A percentile compares a stretch with the other conserved stretches of the same genome.
Evolutionary conservation across 768 basidiomycete genomes (phyloP).

Genomic region (Ramaria rubella): DNA sequence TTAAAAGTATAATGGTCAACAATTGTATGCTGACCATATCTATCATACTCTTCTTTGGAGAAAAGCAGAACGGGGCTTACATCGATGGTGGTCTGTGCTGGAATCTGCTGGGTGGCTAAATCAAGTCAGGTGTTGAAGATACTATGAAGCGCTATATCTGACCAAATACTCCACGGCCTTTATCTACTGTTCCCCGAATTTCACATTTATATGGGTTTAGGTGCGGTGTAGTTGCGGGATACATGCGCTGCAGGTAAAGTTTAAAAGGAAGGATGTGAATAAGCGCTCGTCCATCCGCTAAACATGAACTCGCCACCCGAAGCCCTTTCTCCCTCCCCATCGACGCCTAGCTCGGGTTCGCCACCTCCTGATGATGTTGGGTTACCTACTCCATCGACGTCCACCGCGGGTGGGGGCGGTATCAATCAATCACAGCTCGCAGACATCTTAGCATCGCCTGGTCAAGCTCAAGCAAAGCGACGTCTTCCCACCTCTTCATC

Average conservation of each 20-base stretch:
- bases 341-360: slow-evolving; percentile 9
- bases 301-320: slow-evolving; percentile 13
- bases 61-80: slow-evolving; percentile 82
- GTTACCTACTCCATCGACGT: not conserved
- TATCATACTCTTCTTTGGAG: slow-evolving; percentile 58
- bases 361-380: slow-evolving; percentile 5
- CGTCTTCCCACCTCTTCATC: slow-evolving; percentile 6
- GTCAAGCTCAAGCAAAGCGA: slow-evolving; percentile 6
- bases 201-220: slow-evolving; percentile 8
- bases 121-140: not conserved
- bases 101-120: slow-evolving; percentile 47
- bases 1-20: slow-evolving; percentile 73
- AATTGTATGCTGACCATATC: slow-evolving; percentile 54
- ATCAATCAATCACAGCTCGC: not conserved
- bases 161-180: slow-evolving; percentile 66
- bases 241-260: too few species aligned
- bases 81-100: slow-evolving; percentile 65
- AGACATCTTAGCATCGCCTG: not conserved
- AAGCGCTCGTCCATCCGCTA: not conserved
- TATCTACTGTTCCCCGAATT: slow-evolving; percentile 25
- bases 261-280: too few species aligned
- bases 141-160: slow-evolving; percentile 9
- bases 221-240: not conserved
- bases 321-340: slow-evolving; percentile 10
- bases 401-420: not conserved